Base-by-base conservation (phyloP, 2,329 filamentous ascomycete genomes). In the Fusarium succisae region DNA sequence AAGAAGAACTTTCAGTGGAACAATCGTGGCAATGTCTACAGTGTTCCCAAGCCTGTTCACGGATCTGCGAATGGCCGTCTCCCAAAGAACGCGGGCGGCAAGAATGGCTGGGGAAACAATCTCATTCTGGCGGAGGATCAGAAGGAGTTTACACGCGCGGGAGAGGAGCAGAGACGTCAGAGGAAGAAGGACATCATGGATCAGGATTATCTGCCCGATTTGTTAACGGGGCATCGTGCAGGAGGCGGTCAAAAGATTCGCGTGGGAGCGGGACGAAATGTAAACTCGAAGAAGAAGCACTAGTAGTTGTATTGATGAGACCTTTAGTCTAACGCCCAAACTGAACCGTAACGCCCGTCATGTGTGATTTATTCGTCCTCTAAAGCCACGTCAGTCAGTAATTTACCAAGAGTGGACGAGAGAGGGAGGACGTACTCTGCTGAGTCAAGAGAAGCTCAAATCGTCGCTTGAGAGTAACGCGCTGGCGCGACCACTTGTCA, bases 1-100 rank as follows among this genome's bases (percentile, higher is more conserved):
- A 97, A 97, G 87, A 92, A 91, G 83, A 98, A 98, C 82, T 98
- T 96, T 87, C 94, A 98, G 84, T 98, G 92, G 92, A 98, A 98
- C 84, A 97, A 93, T 76, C 89, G 95, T 30, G 96, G 96, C 59
- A 96, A 98, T 82, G 90, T 94, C 43, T 99, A 92, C 86, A 97
- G 94, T 81, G 91, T 99, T 50, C 96, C 96, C 3, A 98, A 98
- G 85, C 94, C 96, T 0, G 89, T 93, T 18, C 91, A 93, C 69
- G 96, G 96, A 5, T 92, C 90, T 20, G 84, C 95, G 12, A 97
- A 91, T 82, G 95, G 94, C 53, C 94, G 95, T 82, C 87, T 86
- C 84, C 82, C 89, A 82, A 90, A 83, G 84, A 88, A 84, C 14
- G 91, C 90, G 3, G 95, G 94, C 47, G 96, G 96, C 3, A 93